Evolutionary conservation across 1,284 basidiomycete genomes (phyloP).

Genomic region (Coriolopsis trogii): DNA sequence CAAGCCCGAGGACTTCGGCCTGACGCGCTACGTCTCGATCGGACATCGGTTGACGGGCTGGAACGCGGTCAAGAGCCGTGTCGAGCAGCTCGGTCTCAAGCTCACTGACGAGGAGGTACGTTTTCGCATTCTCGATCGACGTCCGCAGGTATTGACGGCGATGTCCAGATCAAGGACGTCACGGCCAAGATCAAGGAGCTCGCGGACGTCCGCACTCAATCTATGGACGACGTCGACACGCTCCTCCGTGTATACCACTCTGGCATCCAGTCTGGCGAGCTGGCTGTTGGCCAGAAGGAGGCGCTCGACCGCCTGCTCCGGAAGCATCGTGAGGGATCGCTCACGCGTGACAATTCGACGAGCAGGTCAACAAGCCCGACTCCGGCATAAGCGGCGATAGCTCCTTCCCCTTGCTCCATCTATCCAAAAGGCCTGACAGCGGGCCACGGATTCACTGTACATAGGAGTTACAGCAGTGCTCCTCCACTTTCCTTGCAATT

Average conservation of each 20-base stretch:
- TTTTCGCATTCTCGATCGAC: background rate
- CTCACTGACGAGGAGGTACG: conserved; percentile 84
- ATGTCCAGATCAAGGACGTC: conserved; percentile 86
- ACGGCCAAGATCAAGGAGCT: conserved; percentile 99
- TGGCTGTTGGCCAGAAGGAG: conserved; percentile 87
- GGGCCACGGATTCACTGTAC: conserved; percentile 18
- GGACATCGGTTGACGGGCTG: conserved; percentile 96
- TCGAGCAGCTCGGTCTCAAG: conserved; percentile 91
- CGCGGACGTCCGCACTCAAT: conserved; percentile 97
- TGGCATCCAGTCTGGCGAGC: conserved; percentile 84
- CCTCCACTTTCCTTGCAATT: background rate
- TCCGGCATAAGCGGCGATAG: background rate
- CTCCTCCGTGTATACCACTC: conserved; percentile 95
- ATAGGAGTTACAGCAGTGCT: conserved; percentile 7
- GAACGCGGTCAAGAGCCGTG: conserved; percentile 99
- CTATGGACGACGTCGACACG: conserved; percentile 99
- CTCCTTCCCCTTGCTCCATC: background rate
- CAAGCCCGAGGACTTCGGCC: conserved; percentile 98
- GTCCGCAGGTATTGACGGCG: conserved; percentile 1
- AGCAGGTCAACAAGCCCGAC: conserved; percentile 11
- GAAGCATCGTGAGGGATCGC: conserved; percentile 59
- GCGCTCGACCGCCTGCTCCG: conserved; percentile 82
- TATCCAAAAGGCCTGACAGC: conserved; percentile 17
- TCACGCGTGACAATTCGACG: conserved; percentile 13
- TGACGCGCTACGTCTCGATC: conserved; percentile 98